Percentiles rank a stretch among this genome's conserved stretches.
These are phyloP conservation scores for Babesia divergens DNA, from an alignment of 169 alveolate species.

Conservation along the genomic window DNA sequence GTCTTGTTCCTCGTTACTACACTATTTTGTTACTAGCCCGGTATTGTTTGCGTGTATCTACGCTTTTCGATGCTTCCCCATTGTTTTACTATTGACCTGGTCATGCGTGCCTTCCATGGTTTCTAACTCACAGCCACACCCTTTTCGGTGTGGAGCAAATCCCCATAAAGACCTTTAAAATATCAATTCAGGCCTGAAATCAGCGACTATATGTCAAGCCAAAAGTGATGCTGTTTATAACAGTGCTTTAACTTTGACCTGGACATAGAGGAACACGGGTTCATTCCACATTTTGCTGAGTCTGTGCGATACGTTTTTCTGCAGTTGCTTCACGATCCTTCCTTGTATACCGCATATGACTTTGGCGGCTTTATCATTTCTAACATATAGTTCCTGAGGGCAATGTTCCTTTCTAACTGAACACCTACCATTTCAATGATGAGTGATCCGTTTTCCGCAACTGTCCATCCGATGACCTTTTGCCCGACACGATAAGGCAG, in stretches of 20 bases:
- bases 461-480: constrained; percentile 72
- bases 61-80: too few relatives aligned
- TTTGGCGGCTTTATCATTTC: constrained; percentile 65
- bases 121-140: too few relatives aligned
- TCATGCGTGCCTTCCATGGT: too few relatives aligned
- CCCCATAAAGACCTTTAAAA: too few relatives aligned
- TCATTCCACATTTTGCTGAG: constrained; percentile 73
- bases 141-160: too few relatives aligned
- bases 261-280: constrained; percentile 67
- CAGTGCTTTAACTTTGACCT: constrained; percentile 60
- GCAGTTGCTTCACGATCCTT: constrained; percentile 66
- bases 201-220: constrained; percentile 9
- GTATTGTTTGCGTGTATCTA: too few relatives aligned
- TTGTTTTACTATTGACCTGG: too few relatives aligned
- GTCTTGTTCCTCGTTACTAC: too few relatives aligned
- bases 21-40: too few relatives aligned
- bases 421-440: constrained; percentile 69
- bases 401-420: not conserved
- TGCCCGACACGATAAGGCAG: constrained; percentile 75
- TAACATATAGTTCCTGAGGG: constrained; percentile 55
- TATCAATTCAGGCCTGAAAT: constrained; percentile 30
- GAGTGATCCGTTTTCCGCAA: constrained; percentile 59
- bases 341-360: constrained; percentile 76
- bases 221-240: not conserved
- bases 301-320: constrained; percentile 73